These are phyloP conservation scores for Blastocystis sp. DNA, from an alignment of 352 stramenopile species.

Conservation along the genomic window DNA sequence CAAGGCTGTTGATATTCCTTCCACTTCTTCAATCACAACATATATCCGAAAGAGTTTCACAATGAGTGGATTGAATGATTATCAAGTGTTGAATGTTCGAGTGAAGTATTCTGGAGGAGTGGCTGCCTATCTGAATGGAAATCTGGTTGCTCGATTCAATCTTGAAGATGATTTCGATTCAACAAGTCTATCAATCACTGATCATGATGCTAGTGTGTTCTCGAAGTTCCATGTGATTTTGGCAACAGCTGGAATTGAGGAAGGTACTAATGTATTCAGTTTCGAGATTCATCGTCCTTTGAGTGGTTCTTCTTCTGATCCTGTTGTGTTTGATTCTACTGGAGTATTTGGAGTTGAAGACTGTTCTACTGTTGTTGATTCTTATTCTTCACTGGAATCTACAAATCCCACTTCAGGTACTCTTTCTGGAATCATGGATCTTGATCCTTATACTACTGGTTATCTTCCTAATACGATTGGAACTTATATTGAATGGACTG, in stretches of 20 bases:
- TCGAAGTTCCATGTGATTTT: slow-evolving; percentile 51
- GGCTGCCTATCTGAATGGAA: slow-evolving; percentile 53
- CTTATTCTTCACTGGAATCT: neutral
- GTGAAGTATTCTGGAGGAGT: slow-evolving; percentile 44
- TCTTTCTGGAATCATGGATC: neutral
- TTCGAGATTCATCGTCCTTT: slow-evolving; percentile 28
- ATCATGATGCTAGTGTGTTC: slow-evolving; percentile 15
- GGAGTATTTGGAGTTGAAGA: slow-evolving; percentile 32
- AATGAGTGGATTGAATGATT: neutral
- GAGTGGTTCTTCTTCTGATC: neutral
- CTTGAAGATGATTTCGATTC: slow-evolving; percentile 2
- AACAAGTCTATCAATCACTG: neutral
- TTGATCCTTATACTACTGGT: neutral
- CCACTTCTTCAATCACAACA: neutral
- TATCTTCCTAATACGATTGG: neutral
- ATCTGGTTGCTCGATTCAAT: slow-evolving; percentile 25
- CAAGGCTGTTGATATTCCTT: neutral
- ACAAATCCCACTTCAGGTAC: neutral
- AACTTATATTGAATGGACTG: slow-evolving; percentile 9
- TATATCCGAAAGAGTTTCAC: slow-evolving; percentile 31
- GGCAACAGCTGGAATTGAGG: neutral
- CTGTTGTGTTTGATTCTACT: slow-evolving; percentile 17
- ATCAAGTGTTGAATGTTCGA: slow-evolving; percentile 32
- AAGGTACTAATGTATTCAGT: slow-evolving; percentile 38
- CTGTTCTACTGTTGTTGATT: slow-evolving; percentile 15